phyloP scores from a whole-genome alignment of 139 green algal genomes.

The Volvox africanus region DNA sequence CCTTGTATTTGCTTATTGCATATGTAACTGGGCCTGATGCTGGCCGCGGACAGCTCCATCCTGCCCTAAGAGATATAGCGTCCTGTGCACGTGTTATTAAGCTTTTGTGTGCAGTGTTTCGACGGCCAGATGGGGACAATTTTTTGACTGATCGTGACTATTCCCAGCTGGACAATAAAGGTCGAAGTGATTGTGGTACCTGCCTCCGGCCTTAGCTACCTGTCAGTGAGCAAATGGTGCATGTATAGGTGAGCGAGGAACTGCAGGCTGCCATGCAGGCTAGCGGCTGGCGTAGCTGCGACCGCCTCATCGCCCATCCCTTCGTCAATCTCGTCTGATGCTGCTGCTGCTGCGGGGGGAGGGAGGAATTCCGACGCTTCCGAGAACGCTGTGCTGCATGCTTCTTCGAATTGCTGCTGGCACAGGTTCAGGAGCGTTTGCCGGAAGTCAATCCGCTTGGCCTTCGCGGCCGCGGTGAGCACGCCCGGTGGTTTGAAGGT shows the following conservation, averaged over 20 bases:
- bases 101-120: too few relatives aligned
- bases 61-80: too few relatives aligned
- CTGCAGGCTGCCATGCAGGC: neutral
- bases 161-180: too few relatives aligned
- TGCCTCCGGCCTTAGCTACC: neutral
- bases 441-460: conserved; percentile 37
- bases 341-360: too few relatives aligned
- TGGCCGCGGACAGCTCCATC: too few relatives aligned
- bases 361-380: neutral
- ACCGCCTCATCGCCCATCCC: neutral
- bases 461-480: neutral
- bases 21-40: too few relatives aligned
- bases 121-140: too few relatives aligned
- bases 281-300: neutral
- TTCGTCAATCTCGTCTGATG: too few relatives aligned
- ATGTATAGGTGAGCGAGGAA: conserved; percentile 34
- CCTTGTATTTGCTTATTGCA: too few relatives aligned
- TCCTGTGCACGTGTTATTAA: too few relatives aligned
- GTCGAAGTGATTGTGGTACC: neutral
- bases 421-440: conserved; percentile 20
- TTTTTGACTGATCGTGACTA: too few relatives aligned
- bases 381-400: neutral
- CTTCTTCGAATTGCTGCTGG: conserved; percentile 17
- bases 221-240: conserved; percentile 21
- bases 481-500: conserved; percentile 10